Evolutionary conservation across 1,284 basidiomycete genomes (phyloP).

Genomic region (Ustilago tritici): DNA sequence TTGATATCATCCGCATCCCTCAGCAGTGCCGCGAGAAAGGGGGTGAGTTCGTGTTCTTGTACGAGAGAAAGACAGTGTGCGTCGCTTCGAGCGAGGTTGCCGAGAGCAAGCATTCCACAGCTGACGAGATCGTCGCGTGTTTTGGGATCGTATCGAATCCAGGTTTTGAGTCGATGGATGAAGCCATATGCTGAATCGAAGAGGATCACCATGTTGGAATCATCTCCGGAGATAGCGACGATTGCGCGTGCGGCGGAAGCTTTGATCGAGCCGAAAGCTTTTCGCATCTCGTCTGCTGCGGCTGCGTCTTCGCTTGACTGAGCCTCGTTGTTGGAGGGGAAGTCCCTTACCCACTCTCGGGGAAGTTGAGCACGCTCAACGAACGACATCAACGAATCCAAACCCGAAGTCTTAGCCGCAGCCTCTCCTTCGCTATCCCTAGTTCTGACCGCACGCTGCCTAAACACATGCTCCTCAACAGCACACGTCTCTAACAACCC

Average conservation of each 20-base stretch:
- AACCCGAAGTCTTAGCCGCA: constrained; percentile 9
- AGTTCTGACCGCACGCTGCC: constrained; percentile 18
- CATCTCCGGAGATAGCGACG: constrained; percentile 85
- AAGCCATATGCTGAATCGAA: constrained; percentile 72
- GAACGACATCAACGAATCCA: constrained; percentile 51
- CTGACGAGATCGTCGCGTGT: constrained; percentile 81
- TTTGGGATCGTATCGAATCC: constrained; percentile 74
- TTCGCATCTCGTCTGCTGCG: constrained; percentile 73
- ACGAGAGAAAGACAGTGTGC: constrained; percentile 58
- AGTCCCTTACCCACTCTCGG: constrained; percentile 32
- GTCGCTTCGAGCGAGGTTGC: constrained; percentile 78
- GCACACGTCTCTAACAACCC: constrained; percentile 51
- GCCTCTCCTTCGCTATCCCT: constrained; percentile 1
- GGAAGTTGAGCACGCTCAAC: constrained; percentile 52
- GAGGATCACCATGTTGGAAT: constrained; percentile 80
- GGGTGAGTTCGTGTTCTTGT: constrained; percentile 50
- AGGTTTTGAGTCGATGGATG: constrained; percentile 79
- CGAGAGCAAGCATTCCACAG: constrained; percentile 83
- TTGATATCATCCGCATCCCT: constrained; percentile 50
- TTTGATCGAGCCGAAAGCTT: constrained; percentile 83
- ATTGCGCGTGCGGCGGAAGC: constrained; percentile 84
- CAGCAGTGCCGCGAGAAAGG: constrained; percentile 50
- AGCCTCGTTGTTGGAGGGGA: neutral
- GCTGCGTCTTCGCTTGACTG: constrained; percentile 30
- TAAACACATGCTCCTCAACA: constrained; percentile 36